Conservation (phyloP, 1,284 basidiomycete species). For the Malassezia vespertilionis region DNA sequence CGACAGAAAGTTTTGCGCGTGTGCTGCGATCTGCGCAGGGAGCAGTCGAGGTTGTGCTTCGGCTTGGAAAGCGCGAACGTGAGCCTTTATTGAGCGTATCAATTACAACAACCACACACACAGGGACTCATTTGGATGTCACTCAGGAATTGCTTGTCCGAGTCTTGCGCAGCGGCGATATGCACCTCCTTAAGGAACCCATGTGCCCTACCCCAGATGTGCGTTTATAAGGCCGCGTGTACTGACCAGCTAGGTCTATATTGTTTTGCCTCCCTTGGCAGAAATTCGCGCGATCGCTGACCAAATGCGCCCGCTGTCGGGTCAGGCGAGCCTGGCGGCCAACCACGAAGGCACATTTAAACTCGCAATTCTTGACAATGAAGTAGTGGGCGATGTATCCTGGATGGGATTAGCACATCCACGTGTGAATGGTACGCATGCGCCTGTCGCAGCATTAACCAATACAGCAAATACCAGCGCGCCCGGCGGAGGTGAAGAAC, state of each 20-base stretch:
- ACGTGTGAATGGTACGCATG: not conserved
- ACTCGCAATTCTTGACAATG: conserved; percentile 57
- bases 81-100: conserved; percentile 65
- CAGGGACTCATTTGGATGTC: conserved; percentile 37
- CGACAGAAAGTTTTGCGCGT: conserved; percentile 63
- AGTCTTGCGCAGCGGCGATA: conserved; percentile 63
- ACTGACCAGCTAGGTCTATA: conserved; percentile 58
- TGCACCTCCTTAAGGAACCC: conserved; percentile 65
- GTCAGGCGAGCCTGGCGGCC: conserved; percentile 62
- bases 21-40: conserved; percentile 55
- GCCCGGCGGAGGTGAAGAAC: too few species aligned
- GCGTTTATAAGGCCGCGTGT: conserved; percentile 32
- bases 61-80: conserved; percentile 69
- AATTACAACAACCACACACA: conserved; percentile 55
- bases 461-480: too few species aligned
- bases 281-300: conserved; percentile 71
- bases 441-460: too few species aligned
- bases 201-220: conserved; percentile 80
- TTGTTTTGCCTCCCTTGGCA: conserved; percentile 64
- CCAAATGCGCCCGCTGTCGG: conserved; percentile 62
- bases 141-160: conserved; percentile 51
- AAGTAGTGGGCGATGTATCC: conserved; percentile 63
- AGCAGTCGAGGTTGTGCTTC: conserved; percentile 63
- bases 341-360: conserved; percentile 52
- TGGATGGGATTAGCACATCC: conserved; percentile 69